Conservation (phyloP, 192 early-diverging fungal species). For the Coemansia sp. region DNA sequence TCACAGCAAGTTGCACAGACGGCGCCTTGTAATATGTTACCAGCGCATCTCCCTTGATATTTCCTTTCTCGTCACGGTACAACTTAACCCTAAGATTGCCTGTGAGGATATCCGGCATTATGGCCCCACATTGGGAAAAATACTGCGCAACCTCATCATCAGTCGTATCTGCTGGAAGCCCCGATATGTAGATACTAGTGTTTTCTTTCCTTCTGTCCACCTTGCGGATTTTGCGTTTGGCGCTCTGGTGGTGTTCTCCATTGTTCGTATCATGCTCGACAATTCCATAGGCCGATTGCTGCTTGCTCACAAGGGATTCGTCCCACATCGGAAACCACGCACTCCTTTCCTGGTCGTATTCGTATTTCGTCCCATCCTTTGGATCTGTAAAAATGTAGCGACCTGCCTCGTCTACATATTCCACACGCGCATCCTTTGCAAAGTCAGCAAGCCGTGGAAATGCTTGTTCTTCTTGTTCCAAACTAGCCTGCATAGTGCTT, state of each 20-base stretch:
- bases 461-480: neutral
- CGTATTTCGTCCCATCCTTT: slow-evolving; percentile 73
- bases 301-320: slow-evolving; percentile 42
- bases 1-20: slow-evolving; percentile 80
- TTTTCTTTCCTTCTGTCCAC: slow-evolving; percentile 59
- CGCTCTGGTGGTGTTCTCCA: slow-evolving; percentile 3
- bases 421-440: slow-evolving; percentile 59
- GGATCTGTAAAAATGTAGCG: slow-evolving; percentile 79
- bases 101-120: slow-evolving; percentile 47
- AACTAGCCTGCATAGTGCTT: neutral
- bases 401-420: slow-evolving; percentile 69
- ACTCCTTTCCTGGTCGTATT: slow-evolving; percentile 75
- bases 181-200: slow-evolving; percentile 84
- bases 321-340: slow-evolving; percentile 90
- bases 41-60: slow-evolving; percentile 87
- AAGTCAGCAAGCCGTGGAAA: slow-evolving; percentile 53
- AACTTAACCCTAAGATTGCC: slow-evolving; percentile 86
- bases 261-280: slow-evolving; percentile 2
- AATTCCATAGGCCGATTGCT: slow-evolving; percentile 48
- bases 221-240: slow-evolving; percentile 57
- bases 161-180: slow-evolving; percentile 78
- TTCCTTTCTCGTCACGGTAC: slow-evolving; percentile 71
- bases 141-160: slow-evolving; percentile 71
- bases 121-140: slow-evolving; percentile 51
- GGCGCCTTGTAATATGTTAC: slow-evolving; percentile 91